These are phyloP conservation scores for Penicillium cataractarum DNA, from an alignment of 495 filamentous ascomycete species.

Conservation along the genomic window DNA sequence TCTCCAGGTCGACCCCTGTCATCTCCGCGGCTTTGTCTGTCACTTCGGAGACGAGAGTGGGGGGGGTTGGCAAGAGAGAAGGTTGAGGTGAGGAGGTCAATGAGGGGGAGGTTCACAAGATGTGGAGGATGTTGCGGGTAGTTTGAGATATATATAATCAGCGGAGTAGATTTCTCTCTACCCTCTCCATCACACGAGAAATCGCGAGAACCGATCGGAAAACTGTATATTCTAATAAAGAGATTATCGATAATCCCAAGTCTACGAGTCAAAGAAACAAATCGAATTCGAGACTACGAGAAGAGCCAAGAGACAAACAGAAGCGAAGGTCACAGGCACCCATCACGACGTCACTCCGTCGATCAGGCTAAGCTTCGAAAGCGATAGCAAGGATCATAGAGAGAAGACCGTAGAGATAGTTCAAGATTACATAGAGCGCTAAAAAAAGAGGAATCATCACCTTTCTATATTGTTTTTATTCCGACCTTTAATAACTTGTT, in stretches of 20 bases:
- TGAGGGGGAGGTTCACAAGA: background rate
- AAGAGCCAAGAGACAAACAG: background rate
- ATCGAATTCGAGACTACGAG: background rate
- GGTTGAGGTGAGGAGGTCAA: background rate
- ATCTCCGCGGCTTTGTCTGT: conserved; percentile 39
- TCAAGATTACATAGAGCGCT: too few species aligned
- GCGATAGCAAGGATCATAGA: background rate
- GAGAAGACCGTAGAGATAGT: background rate
- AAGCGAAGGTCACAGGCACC: conserved; percentile 3
- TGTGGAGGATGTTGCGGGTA: background rate
- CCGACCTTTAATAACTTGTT: too few species aligned
- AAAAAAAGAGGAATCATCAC: too few species aligned
- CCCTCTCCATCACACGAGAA: background rate
- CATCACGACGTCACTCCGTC: conserved; percentile 3
- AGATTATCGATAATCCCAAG: too few species aligned
- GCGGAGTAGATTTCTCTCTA: background rate
- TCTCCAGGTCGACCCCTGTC: conserved; percentile 63
- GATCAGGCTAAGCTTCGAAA: background rate
- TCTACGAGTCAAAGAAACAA: background rate
- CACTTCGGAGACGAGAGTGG: background rate
- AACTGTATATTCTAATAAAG: background rate
- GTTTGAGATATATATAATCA: background rate
- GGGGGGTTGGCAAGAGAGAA: too few species aligned
- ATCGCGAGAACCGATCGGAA: background rate
- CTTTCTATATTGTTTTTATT: too few species aligned